Evolutionary conservation across 2,329 filamentous ascomycete species (phyloP).

Genomic region (Tolypocladium tropicale): DNA sequence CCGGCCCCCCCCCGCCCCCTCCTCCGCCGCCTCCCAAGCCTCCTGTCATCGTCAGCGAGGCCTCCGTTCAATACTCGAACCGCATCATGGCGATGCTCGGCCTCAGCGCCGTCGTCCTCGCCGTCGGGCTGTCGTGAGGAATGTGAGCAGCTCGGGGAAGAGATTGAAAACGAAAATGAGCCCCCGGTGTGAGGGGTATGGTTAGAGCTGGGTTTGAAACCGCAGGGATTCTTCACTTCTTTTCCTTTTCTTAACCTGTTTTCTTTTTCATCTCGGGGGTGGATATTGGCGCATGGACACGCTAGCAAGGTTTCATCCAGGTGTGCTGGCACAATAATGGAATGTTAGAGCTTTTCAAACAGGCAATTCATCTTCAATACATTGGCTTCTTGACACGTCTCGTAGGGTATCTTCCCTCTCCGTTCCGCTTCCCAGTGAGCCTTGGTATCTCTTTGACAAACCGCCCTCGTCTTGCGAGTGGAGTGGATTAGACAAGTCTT

Average conservation of each 20-base stretch:
- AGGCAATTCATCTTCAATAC: background rate
- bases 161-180: background rate
- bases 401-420: background rate
- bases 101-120: conserved; percentile 2
- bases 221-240: background rate
- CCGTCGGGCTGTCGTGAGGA: conserved; percentile 1
- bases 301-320: background rate
- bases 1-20: too few species aligned
- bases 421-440: too few species aligned
- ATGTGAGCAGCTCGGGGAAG: background rate
- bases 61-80: background rate
- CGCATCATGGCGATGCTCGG: conserved; percentile 1
- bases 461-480: too few species aligned
- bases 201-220: background rate
- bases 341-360: background rate
- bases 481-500: background rate
- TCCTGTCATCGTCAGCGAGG: conserved; percentile 5
- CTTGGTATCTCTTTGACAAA: background rate
- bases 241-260: background rate
- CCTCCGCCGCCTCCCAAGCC: background rate
- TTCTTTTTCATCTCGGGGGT: background rate
- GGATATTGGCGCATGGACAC: background rate
- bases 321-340: background rate
- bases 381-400: background rate
- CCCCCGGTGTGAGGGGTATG: background rate